Evolutionary conservation across 2,329 filamentous ascomycete species (phyloP).

Genomic region (Ceratocystis ficicola): DNA sequence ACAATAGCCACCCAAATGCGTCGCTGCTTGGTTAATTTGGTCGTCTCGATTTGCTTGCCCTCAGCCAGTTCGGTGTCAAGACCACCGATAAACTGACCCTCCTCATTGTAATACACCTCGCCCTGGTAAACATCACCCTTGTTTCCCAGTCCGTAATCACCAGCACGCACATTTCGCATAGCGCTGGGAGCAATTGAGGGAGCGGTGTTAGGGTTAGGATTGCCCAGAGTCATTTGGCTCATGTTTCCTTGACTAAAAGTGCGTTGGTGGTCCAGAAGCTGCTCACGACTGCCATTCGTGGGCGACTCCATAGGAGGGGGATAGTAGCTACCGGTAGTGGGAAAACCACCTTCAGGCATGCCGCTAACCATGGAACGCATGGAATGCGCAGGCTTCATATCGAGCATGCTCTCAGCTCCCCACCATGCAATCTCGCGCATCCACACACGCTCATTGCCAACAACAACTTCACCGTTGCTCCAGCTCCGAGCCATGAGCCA

Average conservation of each 20-base stretch:
- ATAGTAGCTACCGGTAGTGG: constrained; percentile 54
- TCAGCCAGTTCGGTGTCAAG: constrained; percentile 69
- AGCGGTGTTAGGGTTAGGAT: constrained; percentile 25
- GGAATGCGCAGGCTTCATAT: constrained; percentile 58
- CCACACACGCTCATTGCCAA: constrained; percentile 88
- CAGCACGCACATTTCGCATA: constrained; percentile 46
- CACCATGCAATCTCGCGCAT: constrained; percentile 91
- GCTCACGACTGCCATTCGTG: constrained; percentile 58
- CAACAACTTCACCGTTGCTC: constrained; percentile 92
- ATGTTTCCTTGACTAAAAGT: constrained; percentile 45
- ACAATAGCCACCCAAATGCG: constrained; percentile 70
- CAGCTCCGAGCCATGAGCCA: constrained; percentile 92
- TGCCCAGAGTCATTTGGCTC: constrained; percentile 42
- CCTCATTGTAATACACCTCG: constrained; percentile 60
- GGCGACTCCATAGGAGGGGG: constrained; percentile 53
- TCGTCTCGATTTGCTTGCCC: constrained; percentile 62
- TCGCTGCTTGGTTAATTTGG: constrained; percentile 49
- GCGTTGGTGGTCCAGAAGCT: constrained; percentile 49
- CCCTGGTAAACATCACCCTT: constrained; percentile 73
- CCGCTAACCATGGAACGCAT: constrained; percentile 23
- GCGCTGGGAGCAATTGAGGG: constrained; percentile 51
- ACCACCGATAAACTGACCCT: constrained; percentile 54
- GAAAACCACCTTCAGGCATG: constrained; percentile 54
- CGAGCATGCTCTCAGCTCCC: constrained; percentile 94
- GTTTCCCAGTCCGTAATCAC: constrained; percentile 77